Conservation (phyloP, 1,139 yeast species). For the Scheffersomyces stambukii region DNA sequence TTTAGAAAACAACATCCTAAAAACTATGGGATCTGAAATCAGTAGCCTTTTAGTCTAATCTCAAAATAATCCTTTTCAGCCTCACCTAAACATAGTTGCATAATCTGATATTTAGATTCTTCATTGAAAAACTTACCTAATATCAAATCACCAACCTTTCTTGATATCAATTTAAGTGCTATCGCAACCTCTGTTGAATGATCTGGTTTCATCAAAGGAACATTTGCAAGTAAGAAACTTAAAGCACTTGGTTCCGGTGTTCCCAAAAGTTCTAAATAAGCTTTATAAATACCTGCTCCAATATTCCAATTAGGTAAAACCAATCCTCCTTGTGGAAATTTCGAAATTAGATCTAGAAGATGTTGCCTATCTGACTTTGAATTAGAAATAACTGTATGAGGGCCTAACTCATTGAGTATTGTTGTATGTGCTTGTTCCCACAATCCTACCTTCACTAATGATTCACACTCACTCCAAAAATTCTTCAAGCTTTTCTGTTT, state of each 20-base stretch:
- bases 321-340: constrained; percentile 44
- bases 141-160: constrained; percentile 40
- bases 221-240: constrained; percentile 35
- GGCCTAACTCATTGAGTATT: constrained; percentile 61
- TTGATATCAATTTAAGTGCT: constrained; percentile 53
- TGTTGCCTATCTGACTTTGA: constrained; percentile 26
- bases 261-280: constrained; percentile 33
- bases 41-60: constrained; percentile 9
- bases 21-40: too few relatives aligned
- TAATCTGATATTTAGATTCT: constrained; percentile 20
- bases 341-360: constrained; percentile 37
- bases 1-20: too few relatives aligned
- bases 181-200: constrained; percentile 33
- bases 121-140: constrained; percentile 16
- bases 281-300: constrained; percentile 56
- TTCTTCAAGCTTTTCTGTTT: constrained; percentile 28
- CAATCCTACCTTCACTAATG: constrained; percentile 57
- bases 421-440: constrained; percentile 64
- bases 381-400: constrained; percentile 52
- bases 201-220: constrained; percentile 34
- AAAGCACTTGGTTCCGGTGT: too few relatives aligned
- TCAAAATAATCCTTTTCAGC: constrained; percentile 41
- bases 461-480: constrained; percentile 55
- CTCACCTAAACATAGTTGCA: constrained; percentile 42
- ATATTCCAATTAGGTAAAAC: constrained; percentile 53